These are phyloP conservation scores for Omphalotus olearius DNA, from an alignment of 1,284 basidiomycete genomes.

Conservation along the genomic window DNA sequence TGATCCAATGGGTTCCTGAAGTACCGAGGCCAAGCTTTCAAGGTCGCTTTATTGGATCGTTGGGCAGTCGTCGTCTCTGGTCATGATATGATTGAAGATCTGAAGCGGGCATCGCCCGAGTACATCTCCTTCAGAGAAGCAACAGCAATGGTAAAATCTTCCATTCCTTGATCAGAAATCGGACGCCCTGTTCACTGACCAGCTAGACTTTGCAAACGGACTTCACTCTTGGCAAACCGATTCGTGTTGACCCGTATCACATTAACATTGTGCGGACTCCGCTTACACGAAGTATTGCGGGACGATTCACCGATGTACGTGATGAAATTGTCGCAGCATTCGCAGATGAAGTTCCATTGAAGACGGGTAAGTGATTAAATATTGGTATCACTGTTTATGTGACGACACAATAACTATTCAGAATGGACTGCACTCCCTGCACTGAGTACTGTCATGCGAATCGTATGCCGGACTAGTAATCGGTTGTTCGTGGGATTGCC, in stretches of 20 bases:
- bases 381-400: not conserved
- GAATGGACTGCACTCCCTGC: slow-evolving; percentile 21
- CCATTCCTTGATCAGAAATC: no score
- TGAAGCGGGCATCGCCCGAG: slow-evolving; percentile 29
- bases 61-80: slow-evolving; percentile 31
- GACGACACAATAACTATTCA: not conserved
- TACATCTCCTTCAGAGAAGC: slow-evolving; percentile 27
- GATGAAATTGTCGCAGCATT: slow-evolving; percentile 34
- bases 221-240: slow-evolving; percentile 3
- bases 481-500: slow-evolving; percentile 28
- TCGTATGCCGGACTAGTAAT: slow-evolving; percentile 24
- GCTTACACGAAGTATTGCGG: slow-evolving; percentile 32
- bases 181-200: not conserved
- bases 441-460: slow-evolving; percentile 16
- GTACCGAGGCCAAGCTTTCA: slow-evolving; percentile 22
- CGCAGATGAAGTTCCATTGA: slow-evolving; percentile 24
- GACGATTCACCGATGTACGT: slow-evolving; percentile 30
- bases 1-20: not conserved
- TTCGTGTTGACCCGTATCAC: slow-evolving; percentile 1
- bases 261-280: slow-evolving; percentile 27
- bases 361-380: slow-evolving; percentile 20
- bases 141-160: slow-evolving; percentile 21
- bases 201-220: slow-evolving; percentile 8
- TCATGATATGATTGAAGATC: slow-evolving; percentile 29
- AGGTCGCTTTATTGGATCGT: slow-evolving; percentile 24